Conservation (phyloP, 352 stramenopile species). For the Phytophthora colocasiae region DNA sequence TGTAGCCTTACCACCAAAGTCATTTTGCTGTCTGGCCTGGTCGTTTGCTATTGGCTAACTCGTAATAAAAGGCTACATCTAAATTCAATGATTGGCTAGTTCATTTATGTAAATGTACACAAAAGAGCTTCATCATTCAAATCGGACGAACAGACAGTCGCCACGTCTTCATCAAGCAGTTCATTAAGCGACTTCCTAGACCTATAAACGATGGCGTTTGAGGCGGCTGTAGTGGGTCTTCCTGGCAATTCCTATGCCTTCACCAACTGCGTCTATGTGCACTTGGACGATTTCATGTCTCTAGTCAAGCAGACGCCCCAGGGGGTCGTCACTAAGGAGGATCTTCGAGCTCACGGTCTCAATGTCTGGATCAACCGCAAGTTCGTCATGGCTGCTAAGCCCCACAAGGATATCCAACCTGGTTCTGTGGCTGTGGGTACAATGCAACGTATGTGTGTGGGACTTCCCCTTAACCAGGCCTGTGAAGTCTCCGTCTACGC, state of each 20-base stretch:
- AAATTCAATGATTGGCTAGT: constrained; percentile 23
- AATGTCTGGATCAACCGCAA: constrained; percentile 88
- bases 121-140: constrained; percentile 14
- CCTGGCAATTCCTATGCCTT: constrained; percentile 83
- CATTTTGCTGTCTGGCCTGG: constrained; percentile 6
- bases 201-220: constrained; percentile 54
- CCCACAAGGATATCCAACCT: constrained; percentile 66
- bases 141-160: constrained; percentile 11
- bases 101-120: constrained; percentile 3
- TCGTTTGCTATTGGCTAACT: constrained; percentile 11
- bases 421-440: constrained; percentile 73
- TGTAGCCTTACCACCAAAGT: constrained; percentile 4
- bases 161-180: constrained; percentile 13
- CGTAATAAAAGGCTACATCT: constrained; percentile 11
- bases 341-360: constrained; percentile 74
- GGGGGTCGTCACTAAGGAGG: constrained; percentile 71
- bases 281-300: constrained; percentile 76
- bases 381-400: constrained; percentile 82
- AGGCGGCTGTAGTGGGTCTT: constrained; percentile 67
- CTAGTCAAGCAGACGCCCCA: constrained; percentile 70
- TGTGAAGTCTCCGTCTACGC: constrained; percentile 76
- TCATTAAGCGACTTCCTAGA: neutral
- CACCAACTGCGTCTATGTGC: constrained; percentile 86
- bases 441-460: constrained; percentile 83
- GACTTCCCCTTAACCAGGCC: constrained; percentile 67